Base-by-base conservation (phyloP, 2,329 filamentous ascomycete species). In the Hymenoscyphus repandus region DNA sequence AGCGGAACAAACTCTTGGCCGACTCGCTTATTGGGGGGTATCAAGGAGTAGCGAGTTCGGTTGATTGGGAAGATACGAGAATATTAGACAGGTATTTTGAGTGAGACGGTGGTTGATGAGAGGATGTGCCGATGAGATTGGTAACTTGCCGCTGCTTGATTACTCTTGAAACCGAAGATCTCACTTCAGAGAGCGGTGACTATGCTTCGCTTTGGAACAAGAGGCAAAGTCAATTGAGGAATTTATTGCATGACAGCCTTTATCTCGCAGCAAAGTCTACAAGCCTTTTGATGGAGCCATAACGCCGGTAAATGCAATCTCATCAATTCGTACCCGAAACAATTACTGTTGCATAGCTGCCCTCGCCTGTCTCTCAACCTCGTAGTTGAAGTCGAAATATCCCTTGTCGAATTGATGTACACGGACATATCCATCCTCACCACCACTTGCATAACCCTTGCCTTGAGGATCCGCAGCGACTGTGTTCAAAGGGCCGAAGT, bases 331-430 rank as follows among this genome's bases (percentile, higher is more conserved):
- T 50, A 53, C 45, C 33, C 47, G n/a, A 43, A 27, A 48, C 39
- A 39, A 47, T 59, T 57, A 64, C 57, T 54, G 46, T 52, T 60
- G 55, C 45, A 57, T 55, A 47, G 59, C 55, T 42, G 60, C 60
- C 51, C 53, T 62, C 39, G 61, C 61, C 76, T 96, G 91, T 72
- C 91, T 80, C 83, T 99, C 93, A 56, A 97, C 93, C 79, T 99
- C 93, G 72, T 96, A 99, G 78, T 88, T 82, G 76, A 99, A 99
- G 73, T 99, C 93, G 71, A 93, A 97, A 79, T 96, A 99, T 56
- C 86, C 82, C 79, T 95, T 95, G 76, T 99, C 93, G 73, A 99
- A 99, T 74, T 96, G 90, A 75, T 99, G 93, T 62, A 97, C 86
- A 67, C 93, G 88, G 59, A 99, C 92, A 75, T 99, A 99, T 66